Percentiles rank a stretch among this genome's conserved stretches.
Evolutionary conservation across 2,329 filamentous ascomycete species (phyloP).

Genomic region (Fusarium nodosum): DNA sequence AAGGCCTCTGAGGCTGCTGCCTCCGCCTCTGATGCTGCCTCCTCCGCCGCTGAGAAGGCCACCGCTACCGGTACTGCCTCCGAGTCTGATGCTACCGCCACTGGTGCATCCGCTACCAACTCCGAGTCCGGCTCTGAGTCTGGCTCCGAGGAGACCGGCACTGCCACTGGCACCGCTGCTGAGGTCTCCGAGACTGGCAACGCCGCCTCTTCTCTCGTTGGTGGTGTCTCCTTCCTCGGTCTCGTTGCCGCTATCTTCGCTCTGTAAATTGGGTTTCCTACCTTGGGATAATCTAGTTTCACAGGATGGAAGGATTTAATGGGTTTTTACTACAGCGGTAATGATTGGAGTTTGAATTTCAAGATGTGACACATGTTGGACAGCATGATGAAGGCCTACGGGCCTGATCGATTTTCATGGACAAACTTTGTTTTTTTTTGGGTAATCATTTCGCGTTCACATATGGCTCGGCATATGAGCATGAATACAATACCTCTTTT

Average conservation of each 20-base stretch:
- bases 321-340: constrained; percentile 42
- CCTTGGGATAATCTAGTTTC: constrained; percentile 15
- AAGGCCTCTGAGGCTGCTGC: constrained; percentile 46
- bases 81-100: constrained; percentile 29
- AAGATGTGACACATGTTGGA: constrained; percentile 37
- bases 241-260: constrained; percentile 65
- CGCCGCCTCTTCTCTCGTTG: constrained; percentile 56
- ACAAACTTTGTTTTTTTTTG: constrained; percentile 43
- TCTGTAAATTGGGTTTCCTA: constrained; percentile 57
- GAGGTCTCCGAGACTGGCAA: constrained; percentile 50
- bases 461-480: constrained; percentile 44
- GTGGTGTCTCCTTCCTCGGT: constrained; percentile 62
- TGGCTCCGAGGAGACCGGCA: constrained; percentile 7
- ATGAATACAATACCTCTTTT: constrained; percentile 49
- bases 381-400: constrained; percentile 39
- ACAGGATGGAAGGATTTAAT: constrained; percentile 40
- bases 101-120: constrained; percentile 34
- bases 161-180: constrained; percentile 41
- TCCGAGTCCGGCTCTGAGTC: constrained; percentile 11
- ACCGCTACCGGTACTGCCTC: constrained; percentile 44
- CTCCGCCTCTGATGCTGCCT: constrained; percentile 36
- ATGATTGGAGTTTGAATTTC: constrained; percentile 46
- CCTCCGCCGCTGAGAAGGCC: constrained; percentile 48
- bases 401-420: constrained; percentile 44
- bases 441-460: constrained; percentile 46